Conservation (phyloP, 148 eudicot genomes). For the Persicaria tinctoria region DNA sequence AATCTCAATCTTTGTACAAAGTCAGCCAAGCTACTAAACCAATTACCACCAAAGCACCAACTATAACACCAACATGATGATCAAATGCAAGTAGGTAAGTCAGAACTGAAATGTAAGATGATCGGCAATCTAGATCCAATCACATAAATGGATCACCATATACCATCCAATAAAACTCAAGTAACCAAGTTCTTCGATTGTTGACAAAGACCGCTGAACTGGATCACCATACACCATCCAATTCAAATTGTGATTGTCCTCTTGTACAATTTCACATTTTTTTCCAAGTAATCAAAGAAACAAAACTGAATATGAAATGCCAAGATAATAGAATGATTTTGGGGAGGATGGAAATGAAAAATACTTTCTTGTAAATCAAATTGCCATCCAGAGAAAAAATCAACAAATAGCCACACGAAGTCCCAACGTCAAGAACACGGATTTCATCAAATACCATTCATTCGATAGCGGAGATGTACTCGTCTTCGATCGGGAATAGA, state of each 20-base stretch:
- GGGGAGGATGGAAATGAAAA: neutral
- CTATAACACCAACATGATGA: neutral
- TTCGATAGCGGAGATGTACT: constrained; percentile 66
- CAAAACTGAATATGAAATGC: neutral
- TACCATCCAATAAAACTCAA: neutral
- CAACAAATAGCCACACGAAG: constrained; percentile 70
- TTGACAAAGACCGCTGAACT: neutral
- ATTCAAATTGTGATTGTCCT: neutral
- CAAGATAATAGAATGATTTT: neutral
- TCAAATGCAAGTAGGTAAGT: neutral
- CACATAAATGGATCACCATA: neutral
- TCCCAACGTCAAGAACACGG: constrained; percentile 72
- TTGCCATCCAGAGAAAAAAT: constrained; percentile 62
- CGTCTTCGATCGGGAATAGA: constrained; percentile 72
- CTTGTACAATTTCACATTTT: neutral
- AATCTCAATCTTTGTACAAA: neutral
- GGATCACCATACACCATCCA: neutral
- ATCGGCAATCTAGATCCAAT: neutral
- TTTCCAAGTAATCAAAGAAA: neutral
- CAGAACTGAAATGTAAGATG: neutral
- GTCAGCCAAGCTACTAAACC: neutral
- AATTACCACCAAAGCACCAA: neutral
- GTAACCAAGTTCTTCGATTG: neutral
- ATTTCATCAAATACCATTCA: constrained; percentile 81
- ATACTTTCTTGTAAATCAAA: constrained; percentile 82